Evolutionary conservation across 208 protist genomes (phyloP).

Genomic region (Wallacemonas rigidus): DNA sequence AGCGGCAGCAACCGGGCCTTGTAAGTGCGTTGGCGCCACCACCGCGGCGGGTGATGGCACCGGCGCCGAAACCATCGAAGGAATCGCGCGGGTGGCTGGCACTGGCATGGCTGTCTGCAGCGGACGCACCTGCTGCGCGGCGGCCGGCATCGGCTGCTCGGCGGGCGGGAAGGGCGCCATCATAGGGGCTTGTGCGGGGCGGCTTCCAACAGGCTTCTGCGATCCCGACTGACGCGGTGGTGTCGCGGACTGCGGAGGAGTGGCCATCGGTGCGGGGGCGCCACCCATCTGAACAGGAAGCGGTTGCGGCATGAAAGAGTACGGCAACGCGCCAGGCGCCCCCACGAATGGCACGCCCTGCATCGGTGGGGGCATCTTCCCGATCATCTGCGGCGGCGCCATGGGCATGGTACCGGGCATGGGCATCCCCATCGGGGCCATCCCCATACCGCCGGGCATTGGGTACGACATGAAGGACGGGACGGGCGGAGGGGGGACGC

Average conservation of each 20-base stretch:
- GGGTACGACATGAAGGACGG: slow-evolving; percentile 20
- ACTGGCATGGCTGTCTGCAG: slow-evolving; percentile 12
- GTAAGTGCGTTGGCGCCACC: not conserved
- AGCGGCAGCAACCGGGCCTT: not conserved
- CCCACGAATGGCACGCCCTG: not conserved
- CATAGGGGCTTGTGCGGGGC: not conserved
- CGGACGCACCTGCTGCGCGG: slow-evolving; percentile 13
- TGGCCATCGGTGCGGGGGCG: not conserved
- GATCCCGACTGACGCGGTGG: too few species aligned
- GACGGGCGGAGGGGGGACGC: slow-evolving; percentile 22
- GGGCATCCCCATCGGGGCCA: slow-evolving; percentile 13
- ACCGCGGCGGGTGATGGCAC: not conserved
- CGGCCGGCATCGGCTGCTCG: not conserved
- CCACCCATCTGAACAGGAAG: not conserved
- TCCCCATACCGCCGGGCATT: slow-evolving; percentile 23
- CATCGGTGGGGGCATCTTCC: slow-evolving; percentile 14
- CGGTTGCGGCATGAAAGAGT: not conserved
- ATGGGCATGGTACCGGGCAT: slow-evolving; percentile 14
- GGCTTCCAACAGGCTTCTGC: not conserved
- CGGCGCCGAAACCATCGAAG: slow-evolving; percentile 9
- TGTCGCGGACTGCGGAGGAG: not conserved
- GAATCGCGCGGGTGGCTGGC: not conserved
- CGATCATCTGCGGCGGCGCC: slow-evolving; percentile 8
- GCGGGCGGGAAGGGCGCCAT: not conserved
- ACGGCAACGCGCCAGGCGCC: slow-evolving; percentile 7